phyloP scores from a whole-genome alignment of 257 asterid genomes.

The Penstemon barbatus region DNA sequence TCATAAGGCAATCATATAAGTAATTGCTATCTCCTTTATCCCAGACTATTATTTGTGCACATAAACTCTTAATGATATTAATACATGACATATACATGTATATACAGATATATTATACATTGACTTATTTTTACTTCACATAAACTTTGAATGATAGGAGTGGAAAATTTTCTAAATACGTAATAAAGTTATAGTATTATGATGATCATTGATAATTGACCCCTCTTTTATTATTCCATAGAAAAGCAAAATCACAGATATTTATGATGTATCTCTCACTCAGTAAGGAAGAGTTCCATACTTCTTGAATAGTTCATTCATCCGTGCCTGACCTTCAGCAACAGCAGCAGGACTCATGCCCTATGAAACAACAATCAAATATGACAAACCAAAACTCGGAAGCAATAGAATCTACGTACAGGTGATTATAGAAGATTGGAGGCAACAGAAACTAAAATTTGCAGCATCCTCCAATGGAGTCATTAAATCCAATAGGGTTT shows the following conservation, averaged over 20 bases:
- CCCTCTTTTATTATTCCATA: conserved; percentile 3
- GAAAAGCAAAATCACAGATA: conserved; percentile 5
- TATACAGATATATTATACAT: no score
- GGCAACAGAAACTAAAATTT: conserved; percentile 21
- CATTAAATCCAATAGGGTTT: not conserved
- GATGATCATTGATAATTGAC: not conserved
- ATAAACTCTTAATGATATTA: no score
- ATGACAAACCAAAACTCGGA: conserved; percentile 11
- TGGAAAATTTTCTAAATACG: no score
- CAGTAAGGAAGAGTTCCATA: conserved; percentile 44
- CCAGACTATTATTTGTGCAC: no score
- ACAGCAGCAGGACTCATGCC: conserved; percentile 72
- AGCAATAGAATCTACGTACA: conserved; percentile 20
- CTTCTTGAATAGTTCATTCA: conserved; percentile 66
- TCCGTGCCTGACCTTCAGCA: conserved; percentile 72
- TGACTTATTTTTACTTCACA: no score
- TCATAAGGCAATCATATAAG: conserved; percentile 16
- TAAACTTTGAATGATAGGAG: no score
- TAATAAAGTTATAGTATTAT: no score
- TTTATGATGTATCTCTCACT: conserved; percentile 18
- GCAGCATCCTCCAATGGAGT: conserved; percentile 14
- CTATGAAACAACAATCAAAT: conserved; percentile 41
- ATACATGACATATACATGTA: no score
- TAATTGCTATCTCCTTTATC: conserved; percentile 2
- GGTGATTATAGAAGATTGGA: conserved; percentile 16